Conservation (phyloP, 2,329 filamentous ascomycete genomes). For the Paracoccidioides lutzii region DNA sequence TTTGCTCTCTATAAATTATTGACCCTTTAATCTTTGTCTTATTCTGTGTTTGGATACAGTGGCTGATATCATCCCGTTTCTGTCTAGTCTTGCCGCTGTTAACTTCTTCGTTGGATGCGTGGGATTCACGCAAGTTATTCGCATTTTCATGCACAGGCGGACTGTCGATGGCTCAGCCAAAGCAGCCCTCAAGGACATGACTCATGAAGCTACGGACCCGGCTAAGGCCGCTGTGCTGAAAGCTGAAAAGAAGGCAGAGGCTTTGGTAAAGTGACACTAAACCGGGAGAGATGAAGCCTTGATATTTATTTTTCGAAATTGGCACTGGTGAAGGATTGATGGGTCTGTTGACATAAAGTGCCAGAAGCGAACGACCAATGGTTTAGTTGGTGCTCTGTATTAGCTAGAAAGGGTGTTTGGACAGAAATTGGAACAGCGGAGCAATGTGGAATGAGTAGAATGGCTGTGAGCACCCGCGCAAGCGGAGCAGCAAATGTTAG, state of each 20-base stretch:
- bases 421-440: too few relatives aligned
- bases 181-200: constrained; percentile 29
- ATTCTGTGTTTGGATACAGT: neutral
- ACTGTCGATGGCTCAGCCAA: constrained; percentile 40
- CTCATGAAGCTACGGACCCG: constrained; percentile 24
- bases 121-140: constrained; percentile 65
- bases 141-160: constrained; percentile 51
- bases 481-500: too few relatives aligned
- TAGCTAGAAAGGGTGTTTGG: too few relatives aligned
- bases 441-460: too few relatives aligned
- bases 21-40: neutral
- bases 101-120: constrained; percentile 96
- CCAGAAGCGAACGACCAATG: too few relatives aligned
- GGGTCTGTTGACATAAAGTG: too few relatives aligned
- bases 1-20: neutral
- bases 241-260: constrained; percentile 19
- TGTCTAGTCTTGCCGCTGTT: constrained; percentile 65
- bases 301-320: neutral
- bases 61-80: neutral
- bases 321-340: neutral
- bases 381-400: too few relatives aligned
- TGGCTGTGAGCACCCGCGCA: too few relatives aligned
- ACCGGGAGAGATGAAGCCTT: neutral
- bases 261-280: constrained; percentile 23
- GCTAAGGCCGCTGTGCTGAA: constrained; percentile 22